Percentiles rank a stretch among this genome's conserved stretches.
These are phyloP conservation scores for Dianthus caryophyllus DNA, from an alignment of 148 eudicot species.

Conservation along the genomic window DNA sequence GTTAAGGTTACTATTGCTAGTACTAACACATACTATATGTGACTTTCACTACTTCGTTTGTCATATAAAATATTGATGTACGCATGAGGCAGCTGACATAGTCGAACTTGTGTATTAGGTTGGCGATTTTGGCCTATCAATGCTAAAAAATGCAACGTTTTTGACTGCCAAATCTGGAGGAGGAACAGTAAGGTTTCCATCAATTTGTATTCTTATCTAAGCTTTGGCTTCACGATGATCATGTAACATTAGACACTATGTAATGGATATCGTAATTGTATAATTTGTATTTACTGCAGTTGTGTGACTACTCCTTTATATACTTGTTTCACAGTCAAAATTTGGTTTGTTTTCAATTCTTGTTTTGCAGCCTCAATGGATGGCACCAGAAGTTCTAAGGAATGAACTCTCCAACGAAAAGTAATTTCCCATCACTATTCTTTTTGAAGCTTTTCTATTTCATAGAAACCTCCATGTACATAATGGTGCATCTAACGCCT, in stretches of 20 bases:
- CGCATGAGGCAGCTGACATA: not conserved
- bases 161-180: constrained; percentile 73
- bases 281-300: not conserved
- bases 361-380: constrained; percentile 87
- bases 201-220: not conserved
- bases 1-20: constrained; percentile 53
- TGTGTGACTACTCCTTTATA: not conserved
- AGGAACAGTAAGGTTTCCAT: constrained; percentile 58
- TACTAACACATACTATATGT: not conserved
- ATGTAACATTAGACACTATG: not conserved
- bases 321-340: not conserved
- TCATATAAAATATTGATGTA: not conserved
- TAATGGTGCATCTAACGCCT: not conserved
- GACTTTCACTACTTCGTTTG: too few species aligned
- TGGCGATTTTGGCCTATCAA: constrained; percentile 86
- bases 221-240: not conserved
- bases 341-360: not conserved
- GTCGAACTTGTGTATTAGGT: constrained; percentile 41
- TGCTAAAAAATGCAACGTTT: constrained; percentile 65
- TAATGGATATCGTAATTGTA: not conserved
- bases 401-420: constrained; percentile 65
- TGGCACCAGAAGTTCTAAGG: constrained; percentile 92
- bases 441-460: not conserved
- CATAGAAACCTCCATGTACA: not conserved
- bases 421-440: constrained; percentile 13